Evolutionary conservation across 257 asterid species (phyloP), one percentile per base, ranked within the genome.

Genomic region (Datura wrightii): DNA sequence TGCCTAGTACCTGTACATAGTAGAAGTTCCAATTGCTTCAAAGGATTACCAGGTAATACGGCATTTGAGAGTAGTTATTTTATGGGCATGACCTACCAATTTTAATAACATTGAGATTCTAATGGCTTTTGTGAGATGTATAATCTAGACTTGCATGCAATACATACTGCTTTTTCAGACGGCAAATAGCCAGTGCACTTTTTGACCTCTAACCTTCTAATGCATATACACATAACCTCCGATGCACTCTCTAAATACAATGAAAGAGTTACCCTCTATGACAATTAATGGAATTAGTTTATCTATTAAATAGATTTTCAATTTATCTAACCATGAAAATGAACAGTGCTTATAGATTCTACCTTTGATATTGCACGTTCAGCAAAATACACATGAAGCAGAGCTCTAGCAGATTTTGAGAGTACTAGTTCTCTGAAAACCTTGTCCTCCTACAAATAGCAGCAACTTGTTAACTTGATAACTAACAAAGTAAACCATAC

Each of bases 321-420:
- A 5, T 56, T 56, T 56, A 18, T 56, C 10, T 56, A 16, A 56
- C 63, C 31, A 18, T 18, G 63, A 18, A 56, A 56, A 1, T 16
- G 10, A n/a, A 10, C 24, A 18, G 24, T 6, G 34, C 36, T 59
- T n/a, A 59, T n/a, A 8, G n/a, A 80, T 83, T 82, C 60, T 85
- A 92, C 94, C 93, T 92, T 90, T 15, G 70, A 84, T 66, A 70
- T 87, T 82, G 83, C 90, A 82, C 93, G 89, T 82, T 90, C 93
- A 82, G 94, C 90, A 55, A 91, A 90, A 88, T 90, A 92, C 24
- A 85, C 65, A 66, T 92, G 92, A 82, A 92, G 83, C n/a, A 92
- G 83, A 83, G 91, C 90, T 88, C 83, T 89, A 88, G 94, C 87
- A 74, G 91, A 84, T 69, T 84, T 86, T 39, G 95, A 91, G 65